Evolutionary conservation across 1,284 basidiomycete genomes (phyloP), one percentile per base, ranked within the genome.

Genomic region (Cutaneotrichosporon sp.): DNA sequence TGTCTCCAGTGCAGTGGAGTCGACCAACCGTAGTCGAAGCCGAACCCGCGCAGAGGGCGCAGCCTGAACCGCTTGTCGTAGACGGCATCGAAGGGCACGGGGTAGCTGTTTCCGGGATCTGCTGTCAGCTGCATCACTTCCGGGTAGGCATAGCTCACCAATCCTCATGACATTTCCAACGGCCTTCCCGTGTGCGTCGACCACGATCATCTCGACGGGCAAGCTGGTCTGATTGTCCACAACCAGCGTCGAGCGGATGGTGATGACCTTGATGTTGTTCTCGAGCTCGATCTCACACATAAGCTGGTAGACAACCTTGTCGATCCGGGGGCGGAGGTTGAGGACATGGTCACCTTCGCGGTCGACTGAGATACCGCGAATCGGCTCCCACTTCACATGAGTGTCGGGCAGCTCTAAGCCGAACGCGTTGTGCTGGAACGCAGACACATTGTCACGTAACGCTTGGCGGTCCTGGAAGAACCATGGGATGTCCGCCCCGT

Each of bases 391-490:
- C 37, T 59, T 59, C 38, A 48, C 29, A 5, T 84, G 78, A 66
- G 90, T 90, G 49, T 86, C 89, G 39, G 89, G 80, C 60, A 98
- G 83, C 61, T 88, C 86, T 22, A 97, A 73, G 3, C 87, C 86
- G 37, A 97, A 84, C 55, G 81, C 85, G 66, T 94, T 90, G 70
- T 90, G 86, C 27, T 83, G 82, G 14, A 84, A 82, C 1, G 85
- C 80, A 1, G 85, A 82, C 25, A 92, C 83, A 61, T 93, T 89
- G 78, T 99, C 96, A 69, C 96, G 85, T 77, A 90, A 87, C 8
- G 86, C 85, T 72, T 87, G 88, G 87, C 91, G 94, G 66, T 98
- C 94, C 68, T 97, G 92, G 66, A 99, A 98, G 52, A 92, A 80
- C 96, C 96, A 99, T 46, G 97, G 94, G 14, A 90, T 79, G 3